phyloP scores from a whole-genome alignment of 179 eudicot genomes.

The Sideroxylon spinosum region DNA sequence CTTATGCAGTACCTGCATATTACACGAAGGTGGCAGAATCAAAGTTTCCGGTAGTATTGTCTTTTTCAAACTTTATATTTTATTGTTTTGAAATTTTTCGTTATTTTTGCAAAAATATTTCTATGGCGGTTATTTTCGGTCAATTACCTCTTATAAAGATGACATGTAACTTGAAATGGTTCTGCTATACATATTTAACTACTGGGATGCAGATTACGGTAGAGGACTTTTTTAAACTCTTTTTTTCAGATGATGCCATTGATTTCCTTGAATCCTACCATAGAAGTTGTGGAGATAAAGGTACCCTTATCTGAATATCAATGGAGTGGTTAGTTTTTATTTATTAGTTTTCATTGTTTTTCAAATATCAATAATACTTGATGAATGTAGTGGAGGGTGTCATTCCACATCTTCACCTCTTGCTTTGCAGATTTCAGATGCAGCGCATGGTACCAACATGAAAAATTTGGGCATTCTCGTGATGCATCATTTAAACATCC shows the following conservation, averaged over 20 bases:
- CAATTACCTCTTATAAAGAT: background rate
- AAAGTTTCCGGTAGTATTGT: constrained; percentile 64
- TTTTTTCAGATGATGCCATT: constrained; percentile 62
- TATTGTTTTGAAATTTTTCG: background rate
- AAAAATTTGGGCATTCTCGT: constrained; percentile 56
- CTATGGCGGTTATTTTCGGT: background rate
- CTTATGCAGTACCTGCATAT: constrained; percentile 63
- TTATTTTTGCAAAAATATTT: background rate
- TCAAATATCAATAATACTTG: background rate
- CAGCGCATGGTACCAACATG: constrained; percentile 63
- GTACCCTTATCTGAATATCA: constrained; percentile 31
- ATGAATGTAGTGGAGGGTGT: background rate
- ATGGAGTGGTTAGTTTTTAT: background rate
- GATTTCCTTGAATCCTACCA: constrained; percentile 67
- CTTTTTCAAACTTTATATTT: background rate
- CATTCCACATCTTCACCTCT: constrained; percentile 5
- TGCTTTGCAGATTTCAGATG: constrained; percentile 60
- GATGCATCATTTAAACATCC: constrained; percentile 82
- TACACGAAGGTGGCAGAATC: constrained; percentile 73
- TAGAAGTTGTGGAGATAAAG: constrained; percentile 80
- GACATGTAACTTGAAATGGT: constrained; percentile 6
- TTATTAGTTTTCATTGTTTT: background rate
- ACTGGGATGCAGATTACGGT: constrained; percentile 56
- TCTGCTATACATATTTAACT: constrained; percentile 15
- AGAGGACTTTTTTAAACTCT: constrained; percentile 72